These are phyloP conservation scores for Pichia paraexigua DNA, from an alignment of 805 yeast genomes.

Conservation along the genomic window DNA sequence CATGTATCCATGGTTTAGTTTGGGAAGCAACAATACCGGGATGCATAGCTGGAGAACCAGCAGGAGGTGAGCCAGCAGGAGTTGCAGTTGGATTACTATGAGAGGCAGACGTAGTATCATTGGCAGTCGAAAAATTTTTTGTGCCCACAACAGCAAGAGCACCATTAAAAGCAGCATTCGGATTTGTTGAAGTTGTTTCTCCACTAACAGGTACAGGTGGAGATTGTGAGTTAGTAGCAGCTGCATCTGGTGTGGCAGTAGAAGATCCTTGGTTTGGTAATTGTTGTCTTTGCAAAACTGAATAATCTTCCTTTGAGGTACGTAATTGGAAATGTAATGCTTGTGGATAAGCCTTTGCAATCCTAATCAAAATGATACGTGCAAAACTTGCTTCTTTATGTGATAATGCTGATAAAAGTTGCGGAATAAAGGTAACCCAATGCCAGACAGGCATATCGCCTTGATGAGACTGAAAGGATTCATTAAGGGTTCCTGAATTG, in stretches of 20 bases:
- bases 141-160: background rate
- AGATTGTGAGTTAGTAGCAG: background rate
- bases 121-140: constrained; percentile 3
- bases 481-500: constrained; percentile 65
- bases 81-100: background rate
- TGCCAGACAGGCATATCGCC: constrained; percentile 99
- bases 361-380: constrained; percentile 77
- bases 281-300: constrained; percentile 71
- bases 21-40: constrained; percentile 11
- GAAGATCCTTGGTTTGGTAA: background rate
- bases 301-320: constrained; percentile 90
- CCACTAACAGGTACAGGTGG: background rate
- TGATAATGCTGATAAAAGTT: constrained; percentile 78
- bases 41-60: background rate
- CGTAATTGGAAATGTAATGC: constrained; percentile 93
- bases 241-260: constrained; percentile 6
- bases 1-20: constrained; percentile 88
- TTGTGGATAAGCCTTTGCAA: constrained; percentile 96
- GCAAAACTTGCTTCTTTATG: constrained; percentile 88
- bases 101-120: background rate
- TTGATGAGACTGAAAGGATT: constrained; percentile 83
- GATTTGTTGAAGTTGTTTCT: background rate
- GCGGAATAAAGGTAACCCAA: constrained; percentile 97
- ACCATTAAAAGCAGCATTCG: background rate
- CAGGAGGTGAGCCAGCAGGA: constrained; percentile 1